phyloP scores from a whole-genome alignment of 495 filamentous ascomycete species.

The Sordaria brevicollis region DNA sequence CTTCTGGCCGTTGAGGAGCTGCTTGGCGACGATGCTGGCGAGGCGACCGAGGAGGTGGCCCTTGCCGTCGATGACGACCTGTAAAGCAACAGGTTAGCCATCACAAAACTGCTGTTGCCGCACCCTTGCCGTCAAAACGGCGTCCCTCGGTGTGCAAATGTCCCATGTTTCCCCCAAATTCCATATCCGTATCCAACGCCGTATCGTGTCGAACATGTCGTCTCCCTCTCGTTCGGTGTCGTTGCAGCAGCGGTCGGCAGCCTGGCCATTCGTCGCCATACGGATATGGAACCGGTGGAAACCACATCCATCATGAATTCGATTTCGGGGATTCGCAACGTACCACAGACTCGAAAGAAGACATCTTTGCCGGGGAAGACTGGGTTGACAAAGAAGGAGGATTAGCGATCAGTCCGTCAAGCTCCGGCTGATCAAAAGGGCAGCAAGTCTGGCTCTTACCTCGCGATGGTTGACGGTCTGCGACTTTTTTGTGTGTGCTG shows the following conservation, averaged over 20 bases:
- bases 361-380: conserved; percentile 66
- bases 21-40: conserved; percentile 97
- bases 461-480: conserved; percentile 27
- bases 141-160: neutral
- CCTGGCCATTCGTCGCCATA: neutral
- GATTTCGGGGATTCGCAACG: conserved; percentile 33
- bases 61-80: conserved; percentile 99
- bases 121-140: neutral
- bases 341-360: conserved; percentile 94
- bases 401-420: conserved; percentile 26
- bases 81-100: conserved; percentile 21
- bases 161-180: neutral
- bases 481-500: conserved; percentile 28
- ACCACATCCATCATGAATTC: neutral
- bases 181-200: neutral
- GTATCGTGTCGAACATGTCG: neutral
- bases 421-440: conserved; percentile 25
- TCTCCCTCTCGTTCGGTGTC: neutral
- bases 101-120: neutral
- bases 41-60: conserved; percentile 98
- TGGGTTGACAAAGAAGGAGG: conserved; percentile 19
- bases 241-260: neutral
- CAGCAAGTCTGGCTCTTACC: conserved; percentile 26
- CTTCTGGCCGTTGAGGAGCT: conserved; percentile 98
- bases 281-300: neutral